Percentiles rank a stretch among this genome's conserved stretches.
These are phyloP conservation scores for Microdochium nivale DNA, from an alignment of 2,329 filamentous ascomycete species.

Conservation along the genomic window DNA sequence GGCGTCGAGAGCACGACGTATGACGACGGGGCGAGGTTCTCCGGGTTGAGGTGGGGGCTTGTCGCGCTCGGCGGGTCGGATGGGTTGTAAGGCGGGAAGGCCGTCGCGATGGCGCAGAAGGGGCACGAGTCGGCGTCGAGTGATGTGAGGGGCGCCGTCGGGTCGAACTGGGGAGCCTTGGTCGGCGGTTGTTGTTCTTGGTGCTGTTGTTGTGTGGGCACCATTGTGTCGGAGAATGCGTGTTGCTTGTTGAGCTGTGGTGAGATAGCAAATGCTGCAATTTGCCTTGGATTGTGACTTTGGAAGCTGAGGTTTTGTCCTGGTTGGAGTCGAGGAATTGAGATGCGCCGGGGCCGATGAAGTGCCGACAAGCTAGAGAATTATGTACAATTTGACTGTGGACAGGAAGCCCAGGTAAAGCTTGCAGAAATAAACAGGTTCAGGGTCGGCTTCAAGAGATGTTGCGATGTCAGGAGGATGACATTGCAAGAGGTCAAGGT, in stretches of 20 bases:
- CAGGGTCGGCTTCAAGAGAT: no score
- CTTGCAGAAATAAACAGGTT: no score
- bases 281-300: no score
- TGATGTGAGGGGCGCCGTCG: conserved; percentile 19
- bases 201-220: neutral
- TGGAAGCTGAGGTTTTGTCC: no score
- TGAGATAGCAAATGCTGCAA: no score
- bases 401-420: no score
- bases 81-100: conserved; percentile 40
- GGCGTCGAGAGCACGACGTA: conserved; percentile 72
- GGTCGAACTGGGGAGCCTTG: conserved; percentile 21
- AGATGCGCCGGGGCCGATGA: no score
- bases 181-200: conserved; percentile 1
- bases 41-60: conserved; percentile 18
- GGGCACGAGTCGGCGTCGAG: conserved; percentile 36
- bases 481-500: no score
- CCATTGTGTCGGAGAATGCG: neutral
- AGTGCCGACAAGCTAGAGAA: no score
- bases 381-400: no score
- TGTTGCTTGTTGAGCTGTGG: neutral
- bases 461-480: no score
- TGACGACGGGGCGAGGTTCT: conserved; percentile 26
- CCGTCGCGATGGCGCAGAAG: conserved; percentile 51
- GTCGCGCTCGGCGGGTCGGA: conserved; percentile 29
- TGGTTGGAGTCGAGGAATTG: no score